A percentile compares a stretch with the other conserved stretches of the same genome.
These are phyloP conservation scores for Camellia granthamiana DNA, from an alignment of 148 eudicot genomes.

Conservation along the genomic window DNA sequence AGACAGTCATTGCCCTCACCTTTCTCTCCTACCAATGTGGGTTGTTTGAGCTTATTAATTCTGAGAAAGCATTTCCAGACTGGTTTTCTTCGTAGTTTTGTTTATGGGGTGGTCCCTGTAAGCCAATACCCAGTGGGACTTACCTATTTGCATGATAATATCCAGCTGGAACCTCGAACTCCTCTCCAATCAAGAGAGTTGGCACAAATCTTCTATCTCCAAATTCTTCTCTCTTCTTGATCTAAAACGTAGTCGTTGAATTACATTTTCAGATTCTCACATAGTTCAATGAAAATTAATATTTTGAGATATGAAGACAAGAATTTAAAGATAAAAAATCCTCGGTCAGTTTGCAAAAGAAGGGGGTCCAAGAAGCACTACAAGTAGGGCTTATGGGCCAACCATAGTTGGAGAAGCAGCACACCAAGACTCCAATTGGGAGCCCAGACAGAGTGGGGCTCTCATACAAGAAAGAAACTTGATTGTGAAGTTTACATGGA, in stretches of 20 bases:
- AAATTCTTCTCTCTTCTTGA: neutral
- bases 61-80: conserved; percentile 1
- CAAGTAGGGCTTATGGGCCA: too few species aligned
- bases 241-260: neutral
- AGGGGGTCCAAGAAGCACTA: too few species aligned
- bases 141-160: neutral
- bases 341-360: too few species aligned
- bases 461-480: neutral
- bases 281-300: too few species aligned
- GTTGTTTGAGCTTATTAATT: neutral
- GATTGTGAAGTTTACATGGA: neutral
- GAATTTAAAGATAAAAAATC: too few species aligned
- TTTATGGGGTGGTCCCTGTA: neutral
- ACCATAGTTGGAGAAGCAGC: too few species aligned
- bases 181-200: neutral
- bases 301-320: too few species aligned
- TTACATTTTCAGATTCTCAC: too few species aligned
- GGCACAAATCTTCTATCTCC: neutral
- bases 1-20: neutral
- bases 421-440: neutral
- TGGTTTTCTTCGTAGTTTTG: neutral
- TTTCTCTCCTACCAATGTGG: neutral
- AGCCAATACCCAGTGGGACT: neutral
- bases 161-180: conserved; percentile 12
- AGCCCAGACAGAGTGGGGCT: neutral